Base-by-base conservation (phyloP, 306 rosid species). In the Oemleria cerasiformis region DNA sequence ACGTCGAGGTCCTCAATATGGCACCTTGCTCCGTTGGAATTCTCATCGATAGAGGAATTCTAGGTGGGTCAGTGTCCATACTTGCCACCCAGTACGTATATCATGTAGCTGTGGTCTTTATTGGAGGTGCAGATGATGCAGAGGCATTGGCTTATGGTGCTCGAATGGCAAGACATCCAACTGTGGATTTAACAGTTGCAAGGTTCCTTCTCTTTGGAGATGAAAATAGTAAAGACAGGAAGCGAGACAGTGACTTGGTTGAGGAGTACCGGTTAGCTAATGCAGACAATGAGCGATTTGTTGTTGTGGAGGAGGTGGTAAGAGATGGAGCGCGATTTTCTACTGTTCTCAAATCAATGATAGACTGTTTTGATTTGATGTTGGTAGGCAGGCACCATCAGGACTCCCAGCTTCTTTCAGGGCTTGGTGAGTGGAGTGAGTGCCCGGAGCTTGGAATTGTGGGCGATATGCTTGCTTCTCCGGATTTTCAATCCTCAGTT, bases 21-120 rank as follows among this genome's bases (percentile, higher is more conserved):
- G 90, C 92, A 0, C 94, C 94, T 10, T 90, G 92, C 67, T 90
- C 94, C 0, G 88, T 88, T 0, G 92, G 87, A n/a, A 88, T 90
- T 55, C 83, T 88, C 51, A 71, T 90, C 13, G 96, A 90, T 39
- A 74, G 90, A 14, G 87, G 86, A 12, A 51, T 78, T 19, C 45
- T 84, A 39, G 65, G 64, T 6, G 62, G 84, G 42, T 75, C 82
- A 0, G 11, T 39, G 3, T 79, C 86, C 4, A 71, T 86, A 44
- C 67, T 78, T 6, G 14, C 68, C 7, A 23, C 63, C 1, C 74
- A 45, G 72, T 8, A 73, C 25, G 16, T 62, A 21, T 83, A 23
- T 75, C 87, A 74, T 42, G 83, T 84, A 3, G 88, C 74, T 0
- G 87, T 90, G n/a, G 36, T 90, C 71, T 90, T 82, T 92, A 56